Conservation (phyloP, 495 filamentous ascomycete genomes). For the Staphylotrichum tortipilum region DNA sequence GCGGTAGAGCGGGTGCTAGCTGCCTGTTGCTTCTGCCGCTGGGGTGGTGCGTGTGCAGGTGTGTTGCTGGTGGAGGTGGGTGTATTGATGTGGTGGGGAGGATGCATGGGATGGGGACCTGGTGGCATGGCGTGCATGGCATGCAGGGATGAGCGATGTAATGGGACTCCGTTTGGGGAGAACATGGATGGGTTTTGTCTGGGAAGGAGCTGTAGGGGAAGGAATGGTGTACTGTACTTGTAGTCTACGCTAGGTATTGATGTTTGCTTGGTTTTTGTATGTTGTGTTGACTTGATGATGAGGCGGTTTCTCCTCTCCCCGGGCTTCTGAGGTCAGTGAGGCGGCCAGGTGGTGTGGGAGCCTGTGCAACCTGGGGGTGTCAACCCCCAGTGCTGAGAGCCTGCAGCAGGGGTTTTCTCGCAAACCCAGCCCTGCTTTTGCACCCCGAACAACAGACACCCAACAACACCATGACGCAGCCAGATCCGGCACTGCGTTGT, state of each 20-base stretch:
- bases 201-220: not conserved
- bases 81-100: not conserved
- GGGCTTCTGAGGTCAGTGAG: too few relatives aligned
- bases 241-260: conserved; percentile 9
- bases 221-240: conserved; percentile 13
- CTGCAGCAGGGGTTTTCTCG: too few relatives aligned
- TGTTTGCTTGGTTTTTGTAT: not conserved
- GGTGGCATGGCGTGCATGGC: not conserved
- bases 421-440: too few relatives aligned
- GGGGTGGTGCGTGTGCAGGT: not conserved
- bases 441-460: too few relatives aligned
- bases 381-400: too few relatives aligned
- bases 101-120: not conserved
- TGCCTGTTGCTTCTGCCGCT: not conserved
- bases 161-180: not conserved
- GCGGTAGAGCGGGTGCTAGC: conserved; percentile 3
- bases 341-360: too few relatives aligned
- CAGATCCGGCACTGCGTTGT: too few relatives aligned
- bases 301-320: too few relatives aligned
- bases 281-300: not conserved
- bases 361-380: too few relatives aligned
- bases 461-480: too few relatives aligned
- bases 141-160: not conserved
- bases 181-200: not conserved
- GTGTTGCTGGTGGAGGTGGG: not conserved